Conservation (phyloP, 768 basidiomycete species). For the Saitozyma podzolica region DNA sequence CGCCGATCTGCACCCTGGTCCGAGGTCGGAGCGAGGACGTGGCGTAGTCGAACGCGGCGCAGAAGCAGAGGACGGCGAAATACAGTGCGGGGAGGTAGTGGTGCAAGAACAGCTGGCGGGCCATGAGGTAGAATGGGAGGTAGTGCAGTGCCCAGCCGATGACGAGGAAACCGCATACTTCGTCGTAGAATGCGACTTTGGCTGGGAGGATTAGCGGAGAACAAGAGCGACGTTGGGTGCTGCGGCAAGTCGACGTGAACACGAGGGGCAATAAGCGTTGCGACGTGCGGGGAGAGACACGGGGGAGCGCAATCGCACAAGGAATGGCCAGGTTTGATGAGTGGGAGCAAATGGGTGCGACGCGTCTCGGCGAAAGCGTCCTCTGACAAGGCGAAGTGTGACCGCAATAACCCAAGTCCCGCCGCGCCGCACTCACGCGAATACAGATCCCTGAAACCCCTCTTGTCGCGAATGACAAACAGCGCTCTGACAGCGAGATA, state of each 20-base stretch:
- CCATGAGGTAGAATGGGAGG: slow-evolving; percentile 96
- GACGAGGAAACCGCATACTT: slow-evolving; percentile 85
- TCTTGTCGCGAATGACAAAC: slow-evolving; percentile 81
- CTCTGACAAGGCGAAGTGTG: too few species aligned
- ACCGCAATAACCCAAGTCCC: neutral
- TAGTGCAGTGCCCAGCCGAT: slow-evolving; percentile 91
- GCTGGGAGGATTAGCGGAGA: slow-evolving; percentile 57
- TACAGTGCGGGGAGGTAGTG: slow-evolving; percentile 94
- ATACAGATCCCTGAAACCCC: slow-evolving; percentile 88
- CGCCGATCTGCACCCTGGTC: slow-evolving; percentile 76
- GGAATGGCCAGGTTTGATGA: too few species aligned
- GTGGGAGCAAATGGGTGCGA: too few species aligned
- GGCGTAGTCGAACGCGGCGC: slow-evolving; percentile 76
- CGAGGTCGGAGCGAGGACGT: slow-evolving; percentile 76
- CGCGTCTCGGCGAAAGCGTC: too few species aligned
- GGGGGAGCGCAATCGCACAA: too few species aligned
- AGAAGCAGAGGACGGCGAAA: slow-evolving; percentile 63
- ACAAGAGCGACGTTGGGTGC: neutral
- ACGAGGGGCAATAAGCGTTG: too few species aligned
- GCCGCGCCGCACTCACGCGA: slow-evolving; percentile 66
- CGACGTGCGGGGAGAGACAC: too few species aligned
- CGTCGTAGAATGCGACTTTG: slow-evolving; percentile 87
- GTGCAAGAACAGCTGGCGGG: slow-evolving; percentile 93
- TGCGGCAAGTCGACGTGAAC: too few species aligned
- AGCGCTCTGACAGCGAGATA: slow-evolving; percentile 73